These are phyloP conservation scores for Piper betle DNA, from an alignment of 164 flowering plant genomes.

Conservation along the genomic window DNA sequence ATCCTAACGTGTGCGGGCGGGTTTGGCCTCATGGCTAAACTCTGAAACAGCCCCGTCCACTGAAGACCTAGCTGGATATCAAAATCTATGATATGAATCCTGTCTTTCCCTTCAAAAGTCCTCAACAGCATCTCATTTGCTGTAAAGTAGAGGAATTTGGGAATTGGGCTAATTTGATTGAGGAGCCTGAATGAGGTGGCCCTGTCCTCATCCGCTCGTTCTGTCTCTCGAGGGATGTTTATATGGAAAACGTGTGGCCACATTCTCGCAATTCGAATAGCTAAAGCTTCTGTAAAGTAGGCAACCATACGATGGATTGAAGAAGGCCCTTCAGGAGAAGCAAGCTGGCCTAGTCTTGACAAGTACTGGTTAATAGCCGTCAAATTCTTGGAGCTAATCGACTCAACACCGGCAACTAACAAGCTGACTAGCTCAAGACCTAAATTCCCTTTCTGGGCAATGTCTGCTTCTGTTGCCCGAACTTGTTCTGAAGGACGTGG, in stretches of 20 bases:
- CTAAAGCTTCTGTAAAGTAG: slow-evolving; percentile 80
- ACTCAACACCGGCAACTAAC: slow-evolving; percentile 62
- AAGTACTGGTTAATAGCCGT: slow-evolving; percentile 40
- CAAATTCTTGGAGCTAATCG: slow-evolving; percentile 52
- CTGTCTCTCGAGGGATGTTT: slow-evolving; percentile 48
- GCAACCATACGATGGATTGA: slow-evolving; percentile 55
- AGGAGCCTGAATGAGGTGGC: slow-evolving; percentile 57
- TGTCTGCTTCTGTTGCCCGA: slow-evolving; percentile 10
- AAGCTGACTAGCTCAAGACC: slow-evolving; percentile 69
- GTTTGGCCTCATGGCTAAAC: slow-evolving; percentile 55
- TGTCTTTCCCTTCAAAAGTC: slow-evolving; percentile 82
- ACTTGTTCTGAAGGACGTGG: slow-evolving; percentile 26
- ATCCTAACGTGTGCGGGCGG: slow-evolving; percentile 89
- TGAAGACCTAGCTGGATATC: slow-evolving; percentile 95
- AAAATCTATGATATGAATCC: slow-evolving; percentile 86
- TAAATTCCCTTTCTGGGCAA: slow-evolving; percentile 23
- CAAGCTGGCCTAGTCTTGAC: slow-evolving; percentile 61
- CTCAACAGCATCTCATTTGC: slow-evolving; percentile 77
- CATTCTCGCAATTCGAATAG: slow-evolving; percentile 47
- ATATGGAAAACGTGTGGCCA: slow-evolving; percentile 87
- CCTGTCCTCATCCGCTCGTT: slow-evolving; percentile 41
- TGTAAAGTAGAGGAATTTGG: slow-evolving; percentile 79
- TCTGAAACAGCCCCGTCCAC: slow-evolving; percentile 88
- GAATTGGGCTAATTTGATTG: slow-evolving; percentile 78
- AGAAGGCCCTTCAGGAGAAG: slow-evolving; percentile 60